Base-by-base conservation (phyloP, 805 yeast species). In the Sugiyamaella chiloensis region DNA sequence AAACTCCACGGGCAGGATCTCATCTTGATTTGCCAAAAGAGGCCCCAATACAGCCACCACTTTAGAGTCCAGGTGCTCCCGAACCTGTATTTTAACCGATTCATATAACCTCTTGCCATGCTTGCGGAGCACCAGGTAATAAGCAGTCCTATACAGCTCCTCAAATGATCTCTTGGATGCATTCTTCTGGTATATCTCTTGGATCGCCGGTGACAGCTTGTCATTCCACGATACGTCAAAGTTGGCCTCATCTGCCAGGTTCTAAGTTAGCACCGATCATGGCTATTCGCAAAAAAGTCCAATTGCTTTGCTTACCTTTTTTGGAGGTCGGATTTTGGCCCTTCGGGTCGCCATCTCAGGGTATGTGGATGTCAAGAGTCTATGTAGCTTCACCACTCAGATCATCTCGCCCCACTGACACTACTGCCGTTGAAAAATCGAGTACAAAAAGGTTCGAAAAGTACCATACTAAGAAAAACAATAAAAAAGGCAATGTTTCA, bases 151-250 rank as follows among this genome's bases (percentile, higher is more conserved):
- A 63, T 90, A 90, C 0, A 89, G 71, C 55, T 83, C 87, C 58
- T 89, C 96, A 60, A 87, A 89, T 1, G 93, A 85, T 23, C 89
- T 68, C 48, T 77, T 75, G 2, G 86, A 78, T 5, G 89, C 89
- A 59, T 85, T 79, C 56, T 85, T 81, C 35, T 74, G 71, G 59
- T 81, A 85, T 47, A 90, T 89, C 56, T 83, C 85, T 12, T 61
- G 66, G 29, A 89, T 82, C 17, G 96, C 96, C 31, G 74, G 70
- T 5, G 83, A 66, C 17, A 89, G 68, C 0, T 78, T 69, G 24
- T 44, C 47, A 1, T 60, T 59, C 96, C 96, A 88, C 0, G 85
- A 72, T 44, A 77, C 74, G 14, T 80, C 83, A 52, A 82, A 84
- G 55, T 80, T 85, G 6, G 76, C 64, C 40, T 46, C 51, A 9